Percentiles rank a stretch among this genome's conserved stretches.
These are phyloP conservation scores for Cyclotella atomus DNA, from an alignment of 108 stramenopile species.

Conservation along the genomic window DNA sequence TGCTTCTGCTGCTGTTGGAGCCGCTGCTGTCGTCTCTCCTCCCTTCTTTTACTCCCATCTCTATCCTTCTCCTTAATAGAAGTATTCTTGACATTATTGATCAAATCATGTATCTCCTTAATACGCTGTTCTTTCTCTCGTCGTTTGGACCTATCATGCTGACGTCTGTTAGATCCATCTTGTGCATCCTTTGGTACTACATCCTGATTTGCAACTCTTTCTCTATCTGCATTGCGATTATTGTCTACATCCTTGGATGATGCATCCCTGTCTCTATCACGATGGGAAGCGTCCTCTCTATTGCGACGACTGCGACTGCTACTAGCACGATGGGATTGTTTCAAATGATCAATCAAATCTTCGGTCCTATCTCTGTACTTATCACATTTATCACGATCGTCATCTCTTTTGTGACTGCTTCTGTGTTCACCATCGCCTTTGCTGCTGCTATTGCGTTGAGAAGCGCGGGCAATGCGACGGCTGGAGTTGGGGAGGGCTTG, in stretches of 20 bases:
- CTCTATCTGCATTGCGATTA: no score
- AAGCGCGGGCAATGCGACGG: not conserved
- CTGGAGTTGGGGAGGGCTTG: conserved; percentile 19
- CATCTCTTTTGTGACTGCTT: not conserved
- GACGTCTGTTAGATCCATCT: not conserved
- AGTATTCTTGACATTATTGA: not conserved
- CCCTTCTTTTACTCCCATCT: no score
- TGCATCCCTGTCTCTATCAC: no score
- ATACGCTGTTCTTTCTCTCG: not conserved
- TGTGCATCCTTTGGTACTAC: not conserved
- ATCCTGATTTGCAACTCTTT: no score
- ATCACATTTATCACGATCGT: not conserved
- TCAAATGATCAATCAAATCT: not conserved
- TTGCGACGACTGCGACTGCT: not conserved
- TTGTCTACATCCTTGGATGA: no score
- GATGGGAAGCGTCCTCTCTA: no score
- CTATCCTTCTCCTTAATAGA: not conserved
- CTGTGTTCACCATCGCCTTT: not conserved
- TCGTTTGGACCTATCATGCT: not conserved
- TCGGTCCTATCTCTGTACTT: not conserved
- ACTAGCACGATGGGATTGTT: not conserved
- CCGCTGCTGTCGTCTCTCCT: no score
- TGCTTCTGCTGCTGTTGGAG: no score
- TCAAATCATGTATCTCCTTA: conserved; percentile 9
- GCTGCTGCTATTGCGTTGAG: not conserved